Base-by-base conservation (phyloP, 805 yeast species). In the Starmera caribaea region DNA sequence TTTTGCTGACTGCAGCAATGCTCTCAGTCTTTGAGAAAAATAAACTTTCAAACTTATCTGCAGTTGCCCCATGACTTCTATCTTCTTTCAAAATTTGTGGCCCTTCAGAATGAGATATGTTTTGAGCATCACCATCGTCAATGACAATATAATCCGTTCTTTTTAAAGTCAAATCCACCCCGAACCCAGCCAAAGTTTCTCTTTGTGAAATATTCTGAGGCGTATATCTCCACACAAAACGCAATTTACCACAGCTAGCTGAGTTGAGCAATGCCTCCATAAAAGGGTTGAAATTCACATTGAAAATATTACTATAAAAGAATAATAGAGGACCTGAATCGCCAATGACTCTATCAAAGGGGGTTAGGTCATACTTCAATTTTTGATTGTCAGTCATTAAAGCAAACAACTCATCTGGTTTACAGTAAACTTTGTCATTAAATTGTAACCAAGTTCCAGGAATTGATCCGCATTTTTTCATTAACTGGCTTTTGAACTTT, bases 341-440 rank as follows among this genome's bases (percentile, higher is more conserved):
- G 0, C 94, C 94, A 36, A 85, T 66, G 0, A 81, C 62, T 41
- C 87, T 66, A 51, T 90, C 97, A 44, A 73, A 71, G 0, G 75
- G 65, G 4, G 61, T 35, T 13, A 61, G 26, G 3, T 50, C 38
- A 4, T 43, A 37, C 4, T 43, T 42, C 5, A 45, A 46, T 2
- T 37, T 36, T 6, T 54, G 49, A 14, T 60, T 58, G 21, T 65
- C 64, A 0, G 86, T 73, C 55, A 81, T 80, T 41, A 92, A 65
- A 3, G 96, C 95, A 57, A 75, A 92, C 1, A 87, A 71, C 41
- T 82, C 95, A 40, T 76, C 84, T 3, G 79, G 63, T 9, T 80
- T 73, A 49, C 88, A 79, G 51, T 79, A 81, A 2, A 69, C 55
- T 21, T 66, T 65, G 37, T 73, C 73, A 42, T 79, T 76, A 45